Conservation (phyloP, 768 basidiomycete genomes). For the Exidia glandulosa region DNA sequence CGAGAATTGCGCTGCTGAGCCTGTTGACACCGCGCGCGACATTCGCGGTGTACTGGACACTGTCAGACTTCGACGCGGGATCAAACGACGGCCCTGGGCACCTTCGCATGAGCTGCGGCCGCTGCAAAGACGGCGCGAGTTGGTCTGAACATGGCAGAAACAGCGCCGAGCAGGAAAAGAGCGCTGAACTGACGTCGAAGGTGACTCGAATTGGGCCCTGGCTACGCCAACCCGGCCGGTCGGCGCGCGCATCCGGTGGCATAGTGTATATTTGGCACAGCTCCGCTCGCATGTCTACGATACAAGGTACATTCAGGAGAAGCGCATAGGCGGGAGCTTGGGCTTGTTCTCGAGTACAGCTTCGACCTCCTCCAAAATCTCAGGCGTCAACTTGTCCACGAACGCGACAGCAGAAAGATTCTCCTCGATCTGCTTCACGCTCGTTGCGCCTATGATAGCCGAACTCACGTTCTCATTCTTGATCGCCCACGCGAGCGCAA, state of each 20-base stretch:
- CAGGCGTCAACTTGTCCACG: constrained; percentile 6
- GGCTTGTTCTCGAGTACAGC: constrained; percentile 8
- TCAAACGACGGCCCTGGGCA: too few relatives aligned
- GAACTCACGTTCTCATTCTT: constrained; percentile 4
- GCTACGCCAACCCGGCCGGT: too few relatives aligned
- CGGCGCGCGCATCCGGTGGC: too few relatives aligned
- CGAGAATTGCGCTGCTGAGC: constrained; percentile 43
- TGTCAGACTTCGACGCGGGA: background rate
- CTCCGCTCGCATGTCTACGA: too few relatives aligned
- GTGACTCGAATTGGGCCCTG: background rate
- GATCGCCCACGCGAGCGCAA: constrained; percentile 9
- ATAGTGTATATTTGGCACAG: too few relatives aligned
- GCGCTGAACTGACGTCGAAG: background rate
- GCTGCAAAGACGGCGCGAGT: background rate
- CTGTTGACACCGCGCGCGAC: constrained; percentile 35
- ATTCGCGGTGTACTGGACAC: constrained; percentile 8
- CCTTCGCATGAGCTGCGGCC: background rate
- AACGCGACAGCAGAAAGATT: constrained; percentile 6
- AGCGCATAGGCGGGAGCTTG: constrained; percentile 1
- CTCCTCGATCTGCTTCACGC: constrained; percentile 5
- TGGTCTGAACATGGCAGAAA: background rate
- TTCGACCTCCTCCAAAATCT: constrained; percentile 8
- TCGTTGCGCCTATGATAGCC: constrained; percentile 10
- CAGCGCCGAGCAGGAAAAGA: background rate
- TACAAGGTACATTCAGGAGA: too few relatives aligned